Base-by-base conservation (phyloP, 1,284 basidiomycete species). In the Ceratobasidium papillatum region DNA sequence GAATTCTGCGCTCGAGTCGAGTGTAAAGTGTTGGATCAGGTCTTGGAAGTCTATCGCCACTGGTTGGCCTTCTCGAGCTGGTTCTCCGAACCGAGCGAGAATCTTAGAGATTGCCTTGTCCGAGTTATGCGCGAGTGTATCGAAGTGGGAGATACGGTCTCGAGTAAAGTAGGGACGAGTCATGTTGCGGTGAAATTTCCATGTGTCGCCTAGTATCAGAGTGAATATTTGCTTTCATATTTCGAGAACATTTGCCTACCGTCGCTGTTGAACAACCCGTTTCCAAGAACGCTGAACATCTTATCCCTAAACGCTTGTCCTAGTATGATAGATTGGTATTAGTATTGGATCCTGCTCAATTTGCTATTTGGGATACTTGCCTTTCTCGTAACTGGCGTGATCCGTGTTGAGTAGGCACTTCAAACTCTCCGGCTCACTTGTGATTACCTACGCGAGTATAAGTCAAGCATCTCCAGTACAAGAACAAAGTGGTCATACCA, bases 361-460 rank as follows among this genome's bases (percentile, higher is more conserved):
- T 22, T 61, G 14, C 19, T 34, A 51, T 14, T 30, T 8, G 14
- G 12, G 12, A 27, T 17, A 25, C 69, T 76, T 43, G 8, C 80
- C 78, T 62, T 80, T 80, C 47, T 77, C 73, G 58, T 76, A 78
- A 58, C 62, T 74, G 27, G 73, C 51, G 59, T 79, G 77, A 19
- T 77, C 68, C 4, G 75, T 75, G 5, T 74, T 58, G 14, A 72
- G 47, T 1, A 72, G 12, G 11, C 36, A 80, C 76, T 82, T 82
- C 74, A 81, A 78, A 58, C 80, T 77, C 11, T 81, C 80, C 0
- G 81, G 81, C 47, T 82, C 81, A 0, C 68, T 58, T 0, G 81
- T 82, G 43, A 81, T 76, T 56, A 82, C 73, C 81, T 81, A 47
- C n/a, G 30, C 22, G 11, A 47, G 49, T 32, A 5, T 41, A 22